phyloP scores from a whole-genome alignment of 352 stramenopile genomes.

The Blastocystis sp. region DNA sequence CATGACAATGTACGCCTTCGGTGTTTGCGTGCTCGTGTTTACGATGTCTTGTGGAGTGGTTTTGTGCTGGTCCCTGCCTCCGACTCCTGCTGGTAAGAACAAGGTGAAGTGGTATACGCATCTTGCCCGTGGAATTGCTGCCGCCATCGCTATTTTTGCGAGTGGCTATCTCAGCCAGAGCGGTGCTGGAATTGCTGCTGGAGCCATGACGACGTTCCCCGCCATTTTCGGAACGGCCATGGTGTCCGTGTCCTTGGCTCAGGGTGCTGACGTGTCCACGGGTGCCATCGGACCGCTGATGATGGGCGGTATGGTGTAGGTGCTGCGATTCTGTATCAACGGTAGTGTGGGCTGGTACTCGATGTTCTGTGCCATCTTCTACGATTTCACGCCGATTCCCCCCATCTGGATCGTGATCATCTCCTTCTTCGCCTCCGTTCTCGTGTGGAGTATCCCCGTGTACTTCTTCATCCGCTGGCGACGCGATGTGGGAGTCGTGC shows the following conservation, averaged over 20 bases:
- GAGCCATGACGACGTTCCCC: slow-evolving; percentile 37
- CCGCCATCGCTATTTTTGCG: slow-evolving; percentile 27
- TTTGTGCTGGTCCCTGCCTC: slow-evolving; percentile 34
- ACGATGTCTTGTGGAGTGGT: neutral
- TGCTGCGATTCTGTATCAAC: neutral
- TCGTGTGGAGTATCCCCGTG: slow-evolving; percentile 58
- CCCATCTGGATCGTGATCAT: slow-evolving; percentile 40
- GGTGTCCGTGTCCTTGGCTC: slow-evolving; percentile 53
- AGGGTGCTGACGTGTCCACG: slow-evolving; percentile 33
- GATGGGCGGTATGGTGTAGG: slow-evolving; percentile 49
- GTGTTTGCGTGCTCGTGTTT: neutral
- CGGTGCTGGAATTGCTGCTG: slow-evolving; percentile 20
- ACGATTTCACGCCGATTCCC: neutral
- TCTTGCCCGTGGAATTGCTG: slow-evolving; percentile 18
- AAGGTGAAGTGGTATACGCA: slow-evolving; percentile 46
- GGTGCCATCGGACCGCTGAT: slow-evolving; percentile 63
- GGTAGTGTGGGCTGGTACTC: slow-evolving; percentile 58
- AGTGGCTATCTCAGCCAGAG: slow-evolving; percentile 19
- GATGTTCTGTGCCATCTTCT: neutral
- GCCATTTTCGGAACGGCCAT: slow-evolving; percentile 46
- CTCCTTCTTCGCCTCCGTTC: slow-evolving; percentile 4
- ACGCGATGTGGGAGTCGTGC: neutral
- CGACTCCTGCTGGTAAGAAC: slow-evolving; percentile 64
- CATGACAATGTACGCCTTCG: slow-evolving; percentile 21
- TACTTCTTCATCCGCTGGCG: slow-evolving; percentile 64